phyloP scores from a whole-genome alignment of 73 alveolate genomes.

The Diophrys appendiculata region DNA sequence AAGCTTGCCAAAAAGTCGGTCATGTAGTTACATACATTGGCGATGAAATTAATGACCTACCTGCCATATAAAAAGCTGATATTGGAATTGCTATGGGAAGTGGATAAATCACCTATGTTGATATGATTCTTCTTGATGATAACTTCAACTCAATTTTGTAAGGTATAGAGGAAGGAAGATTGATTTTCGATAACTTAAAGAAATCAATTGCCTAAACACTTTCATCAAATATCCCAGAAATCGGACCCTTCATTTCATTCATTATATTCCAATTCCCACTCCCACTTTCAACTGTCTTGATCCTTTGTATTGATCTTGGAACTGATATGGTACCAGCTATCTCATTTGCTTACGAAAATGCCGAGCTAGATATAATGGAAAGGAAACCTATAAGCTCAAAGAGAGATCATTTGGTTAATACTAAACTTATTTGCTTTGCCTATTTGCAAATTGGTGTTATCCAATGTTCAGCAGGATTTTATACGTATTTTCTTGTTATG shows the following conservation, averaged over 20 bases:
- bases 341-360: constrained; percentile 88
- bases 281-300: constrained; percentile 83
- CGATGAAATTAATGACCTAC: constrained; percentile 97
- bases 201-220: constrained; percentile 83
- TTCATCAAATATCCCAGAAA: constrained; percentile 88
- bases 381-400: constrained; percentile 84
- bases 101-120: no score
- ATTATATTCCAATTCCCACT: constrained; percentile 77
- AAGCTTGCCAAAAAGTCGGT: constrained; percentile 91
- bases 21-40: constrained; percentile 98
- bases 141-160: constrained; percentile 94
- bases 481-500: constrained; percentile 62
- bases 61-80: constrained; percentile 89
- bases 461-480: constrained; percentile 55
- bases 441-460: constrained; percentile 64
- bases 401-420: constrained; percentile 78
- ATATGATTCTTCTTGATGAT: no score
- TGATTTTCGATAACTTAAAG: constrained; percentile 86
- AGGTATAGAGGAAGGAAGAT: constrained; percentile 97
- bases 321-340: constrained; percentile 90
- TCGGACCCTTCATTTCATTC: constrained; percentile 81
- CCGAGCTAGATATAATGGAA: constrained; percentile 87
- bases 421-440: constrained; percentile 64
- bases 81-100: constrained; percentile 87
- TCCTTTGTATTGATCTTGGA: constrained; percentile 90